Conservation (phyloP, 2,329 filamentous ascomycete species). For the Pyricularia pennisetigena region DNA sequence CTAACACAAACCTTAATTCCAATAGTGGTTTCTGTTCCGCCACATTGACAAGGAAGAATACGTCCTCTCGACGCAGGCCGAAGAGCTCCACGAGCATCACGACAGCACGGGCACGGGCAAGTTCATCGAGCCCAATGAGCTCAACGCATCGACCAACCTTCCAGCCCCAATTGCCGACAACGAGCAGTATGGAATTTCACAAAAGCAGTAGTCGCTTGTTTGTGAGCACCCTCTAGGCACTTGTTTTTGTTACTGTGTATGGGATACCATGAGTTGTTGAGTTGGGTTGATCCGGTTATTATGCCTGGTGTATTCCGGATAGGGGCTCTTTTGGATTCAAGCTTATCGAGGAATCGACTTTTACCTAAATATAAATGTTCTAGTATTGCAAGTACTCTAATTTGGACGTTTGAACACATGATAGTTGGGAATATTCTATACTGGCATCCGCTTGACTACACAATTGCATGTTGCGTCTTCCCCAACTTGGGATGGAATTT, state of each 20-base stretch:
- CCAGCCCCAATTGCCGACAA: constrained; percentile 16
- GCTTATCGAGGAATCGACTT: not conserved
- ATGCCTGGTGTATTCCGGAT: too few species aligned
- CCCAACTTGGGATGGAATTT: not conserved
- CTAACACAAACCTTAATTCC: constrained; percentile 15
- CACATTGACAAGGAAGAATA: constrained; percentile 37
- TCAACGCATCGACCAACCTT: constrained; percentile 15
- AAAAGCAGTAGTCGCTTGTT: constrained; percentile 15
- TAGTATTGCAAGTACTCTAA: not conserved
- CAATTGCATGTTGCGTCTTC: not conserved
- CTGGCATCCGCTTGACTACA: not conserved
- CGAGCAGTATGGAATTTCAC: constrained; percentile 19
- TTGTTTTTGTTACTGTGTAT: not conserved
- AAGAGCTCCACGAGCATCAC: constrained; percentile 13
- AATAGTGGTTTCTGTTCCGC: constrained; percentile 30
- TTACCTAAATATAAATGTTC: not conserved
- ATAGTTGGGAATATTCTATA: not conserved
- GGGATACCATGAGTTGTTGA: not conserved
- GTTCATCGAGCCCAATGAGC: constrained; percentile 11
- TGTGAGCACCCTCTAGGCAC: not conserved
- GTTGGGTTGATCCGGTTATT: too few species aligned
- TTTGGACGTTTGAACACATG: not conserved
- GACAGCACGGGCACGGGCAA: constrained; percentile 9
- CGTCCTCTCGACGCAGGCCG: constrained; percentile 24
- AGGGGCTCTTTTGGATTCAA: not conserved